A percentile compares a stretch with the other conserved stretches of the same genome.
Conservation (phyloP, 2,329 filamentous ascomycete genomes). For the Fusarium sacchari region DNA sequence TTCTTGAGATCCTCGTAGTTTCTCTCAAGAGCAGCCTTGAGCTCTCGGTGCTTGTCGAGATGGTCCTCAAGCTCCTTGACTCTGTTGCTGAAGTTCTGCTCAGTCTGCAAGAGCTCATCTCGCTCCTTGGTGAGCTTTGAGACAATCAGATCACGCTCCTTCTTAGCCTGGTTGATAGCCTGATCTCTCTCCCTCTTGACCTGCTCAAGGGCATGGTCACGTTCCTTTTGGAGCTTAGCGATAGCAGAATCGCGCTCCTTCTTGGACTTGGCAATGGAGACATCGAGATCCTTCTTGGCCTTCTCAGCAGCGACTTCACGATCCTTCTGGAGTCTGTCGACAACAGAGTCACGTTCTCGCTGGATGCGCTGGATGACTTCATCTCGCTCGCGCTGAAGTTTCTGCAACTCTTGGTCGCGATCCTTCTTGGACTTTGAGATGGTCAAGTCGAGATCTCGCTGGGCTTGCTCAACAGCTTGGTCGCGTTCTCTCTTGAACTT, state of each 20-base stretch:
- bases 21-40: conserved; percentile 40
- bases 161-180: conserved; percentile 31
- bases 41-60: conserved; percentile 37
- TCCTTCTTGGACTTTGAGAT: conserved; percentile 33
- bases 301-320: conserved; percentile 27
- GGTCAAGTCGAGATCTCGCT: conserved; percentile 30
- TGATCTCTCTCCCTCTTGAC: conserved; percentile 37
- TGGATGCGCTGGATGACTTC: conserved; percentile 31
- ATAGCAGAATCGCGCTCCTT: conserved; percentile 39
- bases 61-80: conserved; percentile 44
- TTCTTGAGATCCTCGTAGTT: conserved; percentile 44
- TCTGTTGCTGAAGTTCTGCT: conserved; percentile 33
- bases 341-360: conserved; percentile 31
- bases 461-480: conserved; percentile 29
- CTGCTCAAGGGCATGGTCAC: conserved; percentile 31
- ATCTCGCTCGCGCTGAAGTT: conserved; percentile 34
- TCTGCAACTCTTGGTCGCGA: conserved; percentile 23
- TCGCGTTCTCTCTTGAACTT: conserved; percentile 36
- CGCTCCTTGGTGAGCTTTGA: conserved; percentile 39
- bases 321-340: conserved; percentile 35
- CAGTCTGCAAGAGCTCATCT: conserved; percentile 37
- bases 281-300: conserved; percentile 38
- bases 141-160: conserved; percentile 34
- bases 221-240: conserved; percentile 36
- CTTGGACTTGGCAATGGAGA: conserved; percentile 32